Evolutionary conservation across 371 early-diverging fungal genomes (phyloP).

Genomic region (Rhizopus stolonifer): DNA sequence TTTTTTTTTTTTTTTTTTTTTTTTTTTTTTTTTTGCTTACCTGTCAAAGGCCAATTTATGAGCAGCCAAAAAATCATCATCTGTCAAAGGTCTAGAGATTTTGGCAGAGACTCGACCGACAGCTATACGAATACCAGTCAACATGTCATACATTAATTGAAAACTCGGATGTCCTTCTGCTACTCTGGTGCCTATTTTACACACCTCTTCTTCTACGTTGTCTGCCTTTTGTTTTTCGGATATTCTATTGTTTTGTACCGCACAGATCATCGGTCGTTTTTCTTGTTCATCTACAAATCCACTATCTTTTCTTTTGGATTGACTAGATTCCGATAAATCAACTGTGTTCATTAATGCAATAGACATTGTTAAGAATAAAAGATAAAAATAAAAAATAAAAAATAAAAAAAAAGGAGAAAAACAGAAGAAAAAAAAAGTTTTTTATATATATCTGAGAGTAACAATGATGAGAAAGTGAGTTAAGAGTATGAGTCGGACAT

Average conservation of each 20-base stretch:
- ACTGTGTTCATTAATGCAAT: neutral
- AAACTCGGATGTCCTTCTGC: slow-evolving; percentile 69
- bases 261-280: neutral
- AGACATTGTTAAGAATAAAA: neutral
- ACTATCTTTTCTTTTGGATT: slow-evolving; percentile 2
- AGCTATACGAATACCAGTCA: slow-evolving; percentile 88
- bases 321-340: neutral
- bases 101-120: slow-evolving; percentile 81
- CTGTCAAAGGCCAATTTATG: slow-evolving; percentile 94
- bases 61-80: slow-evolving; percentile 80
- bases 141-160: slow-evolving; percentile 97
- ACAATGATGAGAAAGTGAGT: too few relatives aligned
- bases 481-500: too few relatives aligned
- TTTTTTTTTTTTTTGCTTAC: slow-evolving; percentile 35
- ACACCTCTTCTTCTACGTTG: slow-evolving; percentile 51
- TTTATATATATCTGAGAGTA: too few relatives aligned
- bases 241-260: neutral
- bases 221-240: slow-evolving; percentile 15
- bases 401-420: too few relatives aligned
- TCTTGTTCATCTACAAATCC: neutral
- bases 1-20: neutral
- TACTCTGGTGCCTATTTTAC: slow-evolving; percentile 63
- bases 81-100: slow-evolving; percentile 65
- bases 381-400: too few relatives aligned
- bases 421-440: too few relatives aligned